These are phyloP conservation scores for Umbelopsis sp. DNA, from an alignment of 192 early-diverging fungal species.

Conservation along the genomic window DNA sequence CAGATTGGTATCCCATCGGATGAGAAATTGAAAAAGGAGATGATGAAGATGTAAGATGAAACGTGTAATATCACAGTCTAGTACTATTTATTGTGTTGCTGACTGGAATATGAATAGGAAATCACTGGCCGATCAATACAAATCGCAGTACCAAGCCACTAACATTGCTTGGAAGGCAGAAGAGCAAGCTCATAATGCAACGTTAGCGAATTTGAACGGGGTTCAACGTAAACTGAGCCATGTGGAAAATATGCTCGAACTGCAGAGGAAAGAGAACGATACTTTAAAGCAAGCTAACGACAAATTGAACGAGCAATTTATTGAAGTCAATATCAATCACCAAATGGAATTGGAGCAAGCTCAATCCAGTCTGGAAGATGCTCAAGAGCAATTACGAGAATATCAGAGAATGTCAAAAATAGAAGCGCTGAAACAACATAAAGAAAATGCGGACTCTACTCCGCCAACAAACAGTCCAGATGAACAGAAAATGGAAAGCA, in stretches of 20 bases:
- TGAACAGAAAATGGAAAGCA: too few relatives aligned
- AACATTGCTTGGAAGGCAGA: slow-evolving; percentile 5
- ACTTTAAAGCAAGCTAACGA: neutral
- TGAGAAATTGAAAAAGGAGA: slow-evolving; percentile 17
- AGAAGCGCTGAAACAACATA: too few relatives aligned
- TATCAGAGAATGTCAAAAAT: too few relatives aligned
- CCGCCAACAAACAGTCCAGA: too few relatives aligned
- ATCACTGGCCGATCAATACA: slow-evolving; percentile 1
- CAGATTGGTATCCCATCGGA: neutral
- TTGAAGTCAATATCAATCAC: slow-evolving; percentile 5
- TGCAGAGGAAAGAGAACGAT: neutral
- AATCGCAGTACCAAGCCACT: neutral
- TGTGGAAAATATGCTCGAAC: neutral
- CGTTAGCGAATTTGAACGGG: neutral
- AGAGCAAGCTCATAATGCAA: neutral
- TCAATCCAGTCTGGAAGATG: neutral
- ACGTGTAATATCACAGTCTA: neutral
- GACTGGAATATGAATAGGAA: neutral
- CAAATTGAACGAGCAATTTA: neutral
- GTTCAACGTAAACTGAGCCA: neutral
- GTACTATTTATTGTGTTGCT: neutral
- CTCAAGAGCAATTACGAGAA: too few relatives aligned
- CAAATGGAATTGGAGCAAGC: slow-evolving; percentile 8
- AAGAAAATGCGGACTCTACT: too few relatives aligned
- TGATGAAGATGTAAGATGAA: slow-evolving; percentile 1